These are phyloP conservation scores for Oryza rufipogon DNA, from an alignment of 176 grass and related monocot genomes.

Conservation along the genomic window DNA sequence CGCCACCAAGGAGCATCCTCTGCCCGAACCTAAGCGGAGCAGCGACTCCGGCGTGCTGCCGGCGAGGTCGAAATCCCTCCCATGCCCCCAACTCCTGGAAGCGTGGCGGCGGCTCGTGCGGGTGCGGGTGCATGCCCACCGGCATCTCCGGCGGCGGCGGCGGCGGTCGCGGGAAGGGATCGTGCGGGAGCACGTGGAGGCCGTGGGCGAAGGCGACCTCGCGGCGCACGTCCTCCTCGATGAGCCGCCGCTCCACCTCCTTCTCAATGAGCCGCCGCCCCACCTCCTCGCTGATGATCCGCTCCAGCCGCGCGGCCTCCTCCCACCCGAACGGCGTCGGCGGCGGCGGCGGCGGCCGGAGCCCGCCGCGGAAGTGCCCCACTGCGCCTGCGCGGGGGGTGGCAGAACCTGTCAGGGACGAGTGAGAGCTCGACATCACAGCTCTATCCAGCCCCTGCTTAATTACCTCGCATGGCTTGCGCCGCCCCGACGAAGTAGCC, in stretches of 20 bases:
- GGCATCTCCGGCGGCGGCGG: background rate
- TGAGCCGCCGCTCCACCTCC: constrained; percentile 3
- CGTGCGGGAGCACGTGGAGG: background rate
- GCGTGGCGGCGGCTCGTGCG: background rate
- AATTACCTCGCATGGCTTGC: constrained; percentile 34
- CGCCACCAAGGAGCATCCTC: background rate
- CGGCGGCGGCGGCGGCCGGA: background rate
- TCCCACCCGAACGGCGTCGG: constrained; percentile 1
- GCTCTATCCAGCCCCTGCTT: background rate
- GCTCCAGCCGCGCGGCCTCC: constrained; percentile 19
- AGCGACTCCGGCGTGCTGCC: background rate
- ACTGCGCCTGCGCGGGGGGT: constrained; percentile 6
- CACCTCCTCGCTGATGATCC: constrained; percentile 41
- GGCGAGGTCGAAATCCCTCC: background rate
- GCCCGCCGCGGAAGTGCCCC: background rate
- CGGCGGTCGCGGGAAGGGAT: constrained; percentile 3
- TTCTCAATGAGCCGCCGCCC: constrained; percentile 37
- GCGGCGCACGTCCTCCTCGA: constrained; percentile 25
- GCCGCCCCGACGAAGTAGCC: background rate
- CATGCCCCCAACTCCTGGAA: background rate
- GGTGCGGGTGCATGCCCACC: background rate
- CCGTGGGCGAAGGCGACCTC: constrained; percentile 21
- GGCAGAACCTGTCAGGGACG: background rate
- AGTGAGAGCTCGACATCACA: background rate
- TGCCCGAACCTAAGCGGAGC: constrained; percentile 2